A percentile compares a stretch with the other conserved stretches of the same genome.
These are phyloP conservation scores for Amyloporia xantha DNA, from an alignment of 768 basidiomycete genomes.

Conservation along the genomic window DNA sequence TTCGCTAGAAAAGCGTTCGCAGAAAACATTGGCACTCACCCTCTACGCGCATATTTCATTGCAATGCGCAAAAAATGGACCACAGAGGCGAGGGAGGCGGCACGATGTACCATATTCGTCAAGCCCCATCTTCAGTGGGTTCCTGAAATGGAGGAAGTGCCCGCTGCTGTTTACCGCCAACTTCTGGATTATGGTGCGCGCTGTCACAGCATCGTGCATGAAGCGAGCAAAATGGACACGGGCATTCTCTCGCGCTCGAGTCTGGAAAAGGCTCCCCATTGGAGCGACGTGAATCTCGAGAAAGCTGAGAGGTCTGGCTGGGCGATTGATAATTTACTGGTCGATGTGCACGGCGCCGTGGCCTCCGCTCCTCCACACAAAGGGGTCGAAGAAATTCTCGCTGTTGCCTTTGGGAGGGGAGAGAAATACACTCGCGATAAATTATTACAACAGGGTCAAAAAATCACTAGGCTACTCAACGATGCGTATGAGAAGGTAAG, in stretches of 20 bases:
- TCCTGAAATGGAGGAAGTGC: slow-evolving; percentile 6
- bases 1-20: background rate
- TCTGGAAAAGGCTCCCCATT: background rate
- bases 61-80: background rate
- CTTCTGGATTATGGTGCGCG: background rate
- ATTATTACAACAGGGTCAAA: background rate
- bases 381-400: background rate
- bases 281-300: background rate
- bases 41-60: slow-evolving; percentile 2
- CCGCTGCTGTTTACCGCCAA: slow-evolving; percentile 3
- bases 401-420: background rate
- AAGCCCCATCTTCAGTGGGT: slow-evolving; percentile 1
- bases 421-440: background rate
- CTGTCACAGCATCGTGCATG: background rate
- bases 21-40: background rate
- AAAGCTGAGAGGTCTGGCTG: background rate
- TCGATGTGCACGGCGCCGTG: background rate
- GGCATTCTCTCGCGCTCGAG: background rate
- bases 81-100: background rate
- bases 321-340: background rate
- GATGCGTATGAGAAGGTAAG: background rate
- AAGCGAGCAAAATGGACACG: background rate
- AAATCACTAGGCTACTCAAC: background rate
- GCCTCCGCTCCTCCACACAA: background rate
- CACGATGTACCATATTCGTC: background rate